Evolutionary conservation across 2,329 filamentous ascomycete species (phyloP).

Genomic region (Cryphonectria radicalis): DNA sequence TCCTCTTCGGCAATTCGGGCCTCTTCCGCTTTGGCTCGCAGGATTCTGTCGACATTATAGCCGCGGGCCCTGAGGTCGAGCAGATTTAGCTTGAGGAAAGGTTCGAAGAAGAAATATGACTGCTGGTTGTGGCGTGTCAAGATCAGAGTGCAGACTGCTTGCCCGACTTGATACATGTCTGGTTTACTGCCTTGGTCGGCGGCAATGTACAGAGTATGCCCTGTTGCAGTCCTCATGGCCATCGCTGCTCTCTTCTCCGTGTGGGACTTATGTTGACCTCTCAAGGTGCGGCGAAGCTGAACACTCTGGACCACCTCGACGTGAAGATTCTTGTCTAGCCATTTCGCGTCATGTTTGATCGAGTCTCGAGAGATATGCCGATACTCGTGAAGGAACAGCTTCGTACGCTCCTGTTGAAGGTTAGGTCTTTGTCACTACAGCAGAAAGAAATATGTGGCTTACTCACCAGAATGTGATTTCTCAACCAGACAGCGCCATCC

Average conservation of each 20-base stretch:
- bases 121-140: conserved; percentile 84
- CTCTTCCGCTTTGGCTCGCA: conserved; percentile 85
- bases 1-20: conserved; percentile 85
- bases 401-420: conserved; percentile 67
- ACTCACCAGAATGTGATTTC: conserved; percentile 70
- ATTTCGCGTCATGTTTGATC: conserved; percentile 86
- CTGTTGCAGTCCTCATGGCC: conserved; percentile 55
- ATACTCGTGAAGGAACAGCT: conserved; percentile 84
- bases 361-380: conserved; percentile 71
- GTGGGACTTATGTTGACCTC: conserved; percentile 70
- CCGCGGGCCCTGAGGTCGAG: conserved; percentile 82
- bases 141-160: conserved; percentile 80
- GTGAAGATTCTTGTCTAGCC: conserved; percentile 83
- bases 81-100: conserved; percentile 83
- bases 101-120: conserved; percentile 88
- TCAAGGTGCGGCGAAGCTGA: conserved; percentile 75
- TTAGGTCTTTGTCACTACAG: neutral
- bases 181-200: conserved; percentile 58
- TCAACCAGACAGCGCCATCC: conserved; percentile 68
- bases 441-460: neutral
- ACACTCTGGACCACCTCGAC: conserved; percentile 82
- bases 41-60: conserved; percentile 95
- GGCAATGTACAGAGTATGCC: conserved; percentile 76
- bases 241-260: conserved; percentile 78
- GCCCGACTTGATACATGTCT: conserved; percentile 91